Evolutionary conservation across 108 stramenopile species (phyloP).

Genomic region (Mayamaea pseudoterrestris): DNA sequence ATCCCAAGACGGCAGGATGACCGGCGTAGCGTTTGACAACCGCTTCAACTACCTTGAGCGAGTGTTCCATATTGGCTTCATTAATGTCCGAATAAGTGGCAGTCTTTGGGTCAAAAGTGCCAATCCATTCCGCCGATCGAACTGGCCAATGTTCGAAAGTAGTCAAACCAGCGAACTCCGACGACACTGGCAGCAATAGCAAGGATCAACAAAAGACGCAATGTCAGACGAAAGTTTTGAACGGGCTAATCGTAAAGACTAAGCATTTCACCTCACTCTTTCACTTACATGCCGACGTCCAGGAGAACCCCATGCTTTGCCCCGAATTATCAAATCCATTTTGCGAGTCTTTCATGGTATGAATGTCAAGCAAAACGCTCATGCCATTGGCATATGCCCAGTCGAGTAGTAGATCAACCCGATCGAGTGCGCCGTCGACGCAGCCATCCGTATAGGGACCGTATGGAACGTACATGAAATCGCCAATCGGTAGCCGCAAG

Average conservation of each 20-base stretch:
- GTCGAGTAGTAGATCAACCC: slow-evolving; percentile 73
- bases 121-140: slow-evolving; percentile 82
- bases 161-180: slow-evolving; percentile 22
- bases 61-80: slow-evolving; percentile 63
- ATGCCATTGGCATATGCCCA: slow-evolving; percentile 68
- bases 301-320: slow-evolving; percentile 55
- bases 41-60: slow-evolving; percentile 52
- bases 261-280: too few relatives aligned
- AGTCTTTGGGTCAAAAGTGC: slow-evolving; percentile 52
- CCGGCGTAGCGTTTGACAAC: slow-evolving; percentile 65
- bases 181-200: not conserved
- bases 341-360: slow-evolving; percentile 71
- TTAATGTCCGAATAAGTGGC: slow-evolving; percentile 61
- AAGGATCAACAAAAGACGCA: not conserved
- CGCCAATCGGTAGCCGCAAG: slow-evolving; percentile 82
- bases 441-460: slow-evolving; percentile 78
- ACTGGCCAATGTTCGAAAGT: slow-evolving; percentile 82
- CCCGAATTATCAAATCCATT: slow-evolving; percentile 89
- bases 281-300: slow-evolving; percentile 52
- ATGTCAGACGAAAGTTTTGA: too few relatives aligned
- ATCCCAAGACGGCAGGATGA: slow-evolving; percentile 77
- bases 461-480: slow-evolving; percentile 86
- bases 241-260: too few relatives aligned
- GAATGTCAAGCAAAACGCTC: slow-evolving; percentile 69
- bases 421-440: slow-evolving; percentile 78